Evolutionary conservation across 768 basidiomycete genomes (phyloP), one percentile per base, ranked within the genome.

Genomic region (Tricholoma terreum): DNA sequence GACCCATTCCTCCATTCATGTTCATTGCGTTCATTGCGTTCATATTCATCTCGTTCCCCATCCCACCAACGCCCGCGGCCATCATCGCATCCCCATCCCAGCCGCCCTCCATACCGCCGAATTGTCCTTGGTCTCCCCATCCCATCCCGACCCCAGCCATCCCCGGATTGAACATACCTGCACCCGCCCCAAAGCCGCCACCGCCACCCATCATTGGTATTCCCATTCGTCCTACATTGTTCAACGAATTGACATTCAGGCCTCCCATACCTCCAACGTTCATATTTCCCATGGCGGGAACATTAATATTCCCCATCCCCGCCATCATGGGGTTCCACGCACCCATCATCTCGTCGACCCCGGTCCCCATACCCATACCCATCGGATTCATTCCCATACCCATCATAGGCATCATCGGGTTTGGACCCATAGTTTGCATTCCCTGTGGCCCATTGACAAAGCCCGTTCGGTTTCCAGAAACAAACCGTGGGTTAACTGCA

Each of bases 1-100:
- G 75, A 65, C 71, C 72, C 75, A 82, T 82, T 8, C 75, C 77
- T 4, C 75, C 72, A 61, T 73, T 71, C 64, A 69, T 60, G 31
- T 61, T 63, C 50, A 66, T 73, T 65, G 73, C 67, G 6, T 27
- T 27, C 46, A 49, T 17, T 31, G 14, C 27, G 19, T 70, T 72
- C 73, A 79, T 75, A 34, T 74, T 74, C 73, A 81, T 76, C 43
- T 72, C 74, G 9, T 73, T 74, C 50, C 67, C 70, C 65, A 67
- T 68, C n/a, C 65, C 68, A 57, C 74, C 70, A 51, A 75, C 70
- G 40, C 74, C 76, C 52, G 72, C 69, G 1, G 70, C 73, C 68
- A 79, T 75, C 63, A 70, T 69, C 8, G 53, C 60, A 43, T 71
- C 73, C n/a, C 63, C 62, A 17, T 69, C 70, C 71, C 70, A 74